These are phyloP conservation scores for Cardamine occulta DNA, from an alignment of 345 rosid genomes.

Conservation along the genomic window DNA sequence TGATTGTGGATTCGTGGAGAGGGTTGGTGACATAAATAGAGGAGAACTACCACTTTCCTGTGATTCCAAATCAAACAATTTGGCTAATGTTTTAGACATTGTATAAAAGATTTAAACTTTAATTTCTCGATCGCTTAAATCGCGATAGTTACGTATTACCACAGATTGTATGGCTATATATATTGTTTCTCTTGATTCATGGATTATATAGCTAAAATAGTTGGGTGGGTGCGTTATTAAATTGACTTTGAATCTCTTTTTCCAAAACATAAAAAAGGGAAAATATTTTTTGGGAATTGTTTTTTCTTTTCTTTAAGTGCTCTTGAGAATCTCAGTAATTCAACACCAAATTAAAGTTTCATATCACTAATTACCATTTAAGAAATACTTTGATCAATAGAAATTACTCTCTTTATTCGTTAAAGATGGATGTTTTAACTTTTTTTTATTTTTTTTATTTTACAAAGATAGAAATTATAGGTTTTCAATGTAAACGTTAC, in stretches of 20 bases:
- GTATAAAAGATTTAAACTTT: not conserved
- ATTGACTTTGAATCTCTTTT: conserved; percentile 25
- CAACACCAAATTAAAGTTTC: not conserved
- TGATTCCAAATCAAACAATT: conserved; percentile 37
- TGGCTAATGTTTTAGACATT: conserved; percentile 23
- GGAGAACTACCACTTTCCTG: conserved; percentile 35
- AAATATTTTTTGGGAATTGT: not conserved
- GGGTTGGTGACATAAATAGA: conserved; percentile 35
- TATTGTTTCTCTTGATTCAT: not conserved
- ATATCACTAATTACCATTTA: not conserved
- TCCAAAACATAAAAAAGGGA: not conserved
- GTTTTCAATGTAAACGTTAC: no score
- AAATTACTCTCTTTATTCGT: no score
- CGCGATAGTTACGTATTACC: conserved; percentile 30
- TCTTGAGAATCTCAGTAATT: not conserved
- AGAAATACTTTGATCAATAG: not conserved
- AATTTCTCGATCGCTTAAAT: not conserved
- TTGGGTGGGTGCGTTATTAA: not conserved
- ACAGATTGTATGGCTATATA: not conserved
- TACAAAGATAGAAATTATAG: no score
- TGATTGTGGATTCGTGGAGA: conserved; percentile 25
- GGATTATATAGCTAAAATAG: conserved; percentile 9
- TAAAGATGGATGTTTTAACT: no score
- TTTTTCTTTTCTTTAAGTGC: not conserved
- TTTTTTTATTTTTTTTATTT: no score